Conservation (phyloP, 2,329 filamentous ascomycete genomes). For the Bipolaris oryzae region DNA sequence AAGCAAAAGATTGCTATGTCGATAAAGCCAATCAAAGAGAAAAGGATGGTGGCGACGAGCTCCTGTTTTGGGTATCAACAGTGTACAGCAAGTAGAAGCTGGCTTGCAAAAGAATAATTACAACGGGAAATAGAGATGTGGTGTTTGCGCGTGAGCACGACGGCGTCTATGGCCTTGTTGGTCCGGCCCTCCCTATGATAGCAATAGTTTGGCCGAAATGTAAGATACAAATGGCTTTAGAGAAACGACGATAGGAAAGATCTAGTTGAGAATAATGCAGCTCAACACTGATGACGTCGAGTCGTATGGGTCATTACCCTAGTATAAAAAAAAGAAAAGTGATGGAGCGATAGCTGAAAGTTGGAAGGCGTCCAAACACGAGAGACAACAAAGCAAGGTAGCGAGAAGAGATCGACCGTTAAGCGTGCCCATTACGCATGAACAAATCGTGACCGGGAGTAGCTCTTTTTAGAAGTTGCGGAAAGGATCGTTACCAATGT, state of each 20-base stretch:
- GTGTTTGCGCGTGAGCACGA: slow-evolving; percentile 23
- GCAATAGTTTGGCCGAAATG: slow-evolving; percentile 8
- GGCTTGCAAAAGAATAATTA: slow-evolving; percentile 18
- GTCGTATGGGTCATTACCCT: slow-evolving; percentile 9
- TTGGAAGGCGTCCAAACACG: slow-evolving; percentile 4
- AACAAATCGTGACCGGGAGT: slow-evolving; percentile 12
- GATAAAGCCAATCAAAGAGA: background rate
- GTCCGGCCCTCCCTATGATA: slow-evolving; percentile 8
- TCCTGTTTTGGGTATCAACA: slow-evolving; percentile 25
- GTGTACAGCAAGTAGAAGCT: slow-evolving; percentile 7
- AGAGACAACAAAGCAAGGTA: slow-evolving; percentile 7
- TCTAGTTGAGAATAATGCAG: background rate
- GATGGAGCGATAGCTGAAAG: background rate
- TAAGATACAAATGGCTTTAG: background rate
- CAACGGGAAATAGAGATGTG: slow-evolving; percentile 10
- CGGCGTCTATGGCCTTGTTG: slow-evolving; percentile 22
- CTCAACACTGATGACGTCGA: slow-evolving; percentile 9
- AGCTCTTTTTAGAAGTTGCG: slow-evolving; percentile 39
- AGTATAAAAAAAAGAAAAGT: background rate
- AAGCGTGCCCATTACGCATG: slow-evolving; percentile 18
- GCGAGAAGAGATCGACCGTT: slow-evolving; percentile 13
- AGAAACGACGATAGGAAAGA: slow-evolving; percentile 2
- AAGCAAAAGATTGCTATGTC: slow-evolving; percentile 5
- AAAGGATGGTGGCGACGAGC: slow-evolving; percentile 2
- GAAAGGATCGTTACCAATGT: slow-evolving; percentile 44